phyloP scores from a whole-genome alignment of 1,284 basidiomycete genomes.

The Apiotrichum gracile region DNA sequence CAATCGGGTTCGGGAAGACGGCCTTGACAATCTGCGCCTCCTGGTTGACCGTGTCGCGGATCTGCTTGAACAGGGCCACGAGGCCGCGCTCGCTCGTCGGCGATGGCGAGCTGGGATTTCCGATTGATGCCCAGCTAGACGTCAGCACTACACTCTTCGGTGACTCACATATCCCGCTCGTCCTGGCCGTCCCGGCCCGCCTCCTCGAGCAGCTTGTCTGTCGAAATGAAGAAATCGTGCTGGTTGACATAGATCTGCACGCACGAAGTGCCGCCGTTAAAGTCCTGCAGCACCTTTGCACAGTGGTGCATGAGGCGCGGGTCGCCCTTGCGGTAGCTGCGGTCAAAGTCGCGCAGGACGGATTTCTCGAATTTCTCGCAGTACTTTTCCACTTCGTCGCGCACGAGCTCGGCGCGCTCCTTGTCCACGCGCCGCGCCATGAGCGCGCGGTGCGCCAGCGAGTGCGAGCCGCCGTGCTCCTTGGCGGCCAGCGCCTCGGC shows the following conservation, averaged over 20 bases:
- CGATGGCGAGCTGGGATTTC: constrained; percentile 70
- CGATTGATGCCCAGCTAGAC: constrained; percentile 71
- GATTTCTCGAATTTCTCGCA: constrained; percentile 99
- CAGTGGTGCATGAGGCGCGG: constrained; percentile 99
- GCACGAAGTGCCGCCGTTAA: constrained; percentile 94
- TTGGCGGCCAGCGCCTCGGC: constrained; percentile 45
- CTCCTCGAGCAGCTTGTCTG: constrained; percentile 58
- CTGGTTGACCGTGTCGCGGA: constrained; percentile 82
- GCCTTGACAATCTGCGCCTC: constrained; percentile 98
- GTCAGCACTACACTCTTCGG: neutral
- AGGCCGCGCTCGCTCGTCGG: constrained; percentile 79
- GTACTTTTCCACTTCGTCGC: constrained; percentile 77
- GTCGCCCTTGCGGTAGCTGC: constrained; percentile 90
- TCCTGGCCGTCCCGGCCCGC: constrained; percentile 48
- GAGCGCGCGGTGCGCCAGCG: constrained; percentile 2
- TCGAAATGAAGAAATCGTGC: constrained; percentile 95
- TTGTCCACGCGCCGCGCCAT: constrained; percentile 31
- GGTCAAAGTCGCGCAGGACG: constrained; percentile 91
- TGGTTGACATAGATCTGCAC: constrained; percentile 99
- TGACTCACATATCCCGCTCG: constrained; percentile 56
- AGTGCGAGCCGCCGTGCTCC: constrained; percentile 12
- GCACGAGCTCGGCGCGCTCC: constrained; percentile 44
- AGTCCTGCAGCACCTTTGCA: constrained; percentile 91
- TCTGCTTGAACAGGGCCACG: constrained; percentile 75
- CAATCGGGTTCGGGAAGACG: constrained; percentile 91